Evolutionary conservation across 2,329 filamentous ascomycete species (phyloP).

Genomic region (Ilyonectria robusta): DNA sequence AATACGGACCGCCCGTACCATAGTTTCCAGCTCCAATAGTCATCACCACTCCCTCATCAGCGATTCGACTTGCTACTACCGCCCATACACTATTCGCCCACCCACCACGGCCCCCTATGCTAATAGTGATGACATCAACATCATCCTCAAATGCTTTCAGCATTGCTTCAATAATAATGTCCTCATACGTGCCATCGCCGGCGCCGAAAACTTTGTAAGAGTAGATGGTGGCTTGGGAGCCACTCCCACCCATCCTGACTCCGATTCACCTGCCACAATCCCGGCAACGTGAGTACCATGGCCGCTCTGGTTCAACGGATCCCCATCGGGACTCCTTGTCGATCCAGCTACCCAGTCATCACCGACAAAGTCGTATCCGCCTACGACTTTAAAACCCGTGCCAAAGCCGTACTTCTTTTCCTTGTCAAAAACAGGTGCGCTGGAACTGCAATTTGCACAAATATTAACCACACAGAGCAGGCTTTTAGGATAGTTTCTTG

Average conservation of each 20-base stretch:
- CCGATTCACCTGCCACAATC: neutral
- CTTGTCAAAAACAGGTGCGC: too few relatives aligned
- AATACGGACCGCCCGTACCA: neutral
- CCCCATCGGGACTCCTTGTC: neutral
- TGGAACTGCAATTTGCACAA: too few relatives aligned
- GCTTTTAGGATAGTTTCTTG: too few relatives aligned
- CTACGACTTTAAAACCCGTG: conserved; percentile 41
- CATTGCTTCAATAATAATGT: neutral
- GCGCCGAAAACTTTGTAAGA: conserved; percentile 3
- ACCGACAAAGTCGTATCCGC: conserved; percentile 45
- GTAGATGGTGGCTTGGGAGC: neutral
- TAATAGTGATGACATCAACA: neutral
- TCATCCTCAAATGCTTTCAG: neutral
- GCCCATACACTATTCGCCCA: neutral
- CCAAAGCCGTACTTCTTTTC: conserved; percentile 41
- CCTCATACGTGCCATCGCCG: neutral
- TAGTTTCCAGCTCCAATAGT: conserved; percentile 2
- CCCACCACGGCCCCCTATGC: neutral
- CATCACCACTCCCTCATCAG: neutral
- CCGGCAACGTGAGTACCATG: neutral
- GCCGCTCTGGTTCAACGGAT: neutral
- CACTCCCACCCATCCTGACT: neutral
- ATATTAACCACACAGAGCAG: too few relatives aligned
- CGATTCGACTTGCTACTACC: neutral
- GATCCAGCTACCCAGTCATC: conserved; percentile 14